Base-by-base conservation (phyloP, 352 stramenopile genomes). In the Pythium grandisporangium region DNA sequence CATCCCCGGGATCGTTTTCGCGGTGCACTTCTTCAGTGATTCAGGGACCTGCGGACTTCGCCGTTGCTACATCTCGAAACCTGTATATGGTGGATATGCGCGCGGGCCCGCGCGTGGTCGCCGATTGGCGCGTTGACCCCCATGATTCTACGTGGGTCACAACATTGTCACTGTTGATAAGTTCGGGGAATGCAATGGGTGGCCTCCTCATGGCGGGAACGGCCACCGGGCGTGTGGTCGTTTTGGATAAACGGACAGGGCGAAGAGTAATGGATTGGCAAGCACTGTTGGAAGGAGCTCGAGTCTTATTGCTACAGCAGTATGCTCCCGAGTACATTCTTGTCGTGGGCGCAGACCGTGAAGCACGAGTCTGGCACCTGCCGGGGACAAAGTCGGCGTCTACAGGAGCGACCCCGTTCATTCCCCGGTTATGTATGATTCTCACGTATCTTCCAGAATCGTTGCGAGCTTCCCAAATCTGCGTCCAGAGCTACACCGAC, bases 351-450 rank as follows among this genome's bases (percentile, higher is more conserved):
- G 58, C 55, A 2, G 75, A 89, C 22, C 70, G 73, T 17, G 76
- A 89, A 41, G 76, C 72, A 10, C 63, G 70, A 3, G 68, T 89
- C 44, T 89, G 70, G 70, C 58, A 65, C 4, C n/a, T n/a, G n/a
- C n/a, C n/a, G n/a, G n/a, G n/a, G n/a, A n/a, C n/a, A n/a, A n/a
- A n/a, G n/a, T n/a, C n/a, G n/a, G n/a, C n/a, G 35, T 84, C 22
- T 42, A 41, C 2, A 36, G 48, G 5, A 30, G 61, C 12, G 34
- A 35, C 2, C 59, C 61, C 2, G 66, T 64, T 0, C 50, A 63
- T 20, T 51, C 77, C 6, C 51, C n/a, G n/a, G n/a, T n/a, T n/a
- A n/a, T n/a, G 61, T 10, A 65, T 84, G 66, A 48, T 65, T 8
- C 53, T 89, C 22, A 51, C 55, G 0, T 66, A 73, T n/a, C 47